A percentile compares a stretch with the other conserved stretches of the same genome.
Conservation (phyloP, 2,329 filamentous ascomycete species). For the Aureobasidium musti region DNA sequence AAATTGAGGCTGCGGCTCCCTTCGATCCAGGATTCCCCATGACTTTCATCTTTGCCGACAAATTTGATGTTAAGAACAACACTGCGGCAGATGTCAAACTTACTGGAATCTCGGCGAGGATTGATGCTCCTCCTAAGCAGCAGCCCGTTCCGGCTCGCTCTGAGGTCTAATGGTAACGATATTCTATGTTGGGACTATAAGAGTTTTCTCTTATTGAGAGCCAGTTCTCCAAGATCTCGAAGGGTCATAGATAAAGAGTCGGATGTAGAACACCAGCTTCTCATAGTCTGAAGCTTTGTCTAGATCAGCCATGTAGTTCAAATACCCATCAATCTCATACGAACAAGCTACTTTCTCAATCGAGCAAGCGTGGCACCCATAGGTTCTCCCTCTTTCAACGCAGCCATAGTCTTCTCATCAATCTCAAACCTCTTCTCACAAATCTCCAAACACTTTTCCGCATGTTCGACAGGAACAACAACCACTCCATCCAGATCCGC, state of each 20-base stretch:
- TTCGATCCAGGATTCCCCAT: constrained; percentile 70
- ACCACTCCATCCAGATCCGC: constrained; percentile 43
- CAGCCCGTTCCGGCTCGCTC: constrained; percentile 23
- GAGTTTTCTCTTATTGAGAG: too few species aligned
- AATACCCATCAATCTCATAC: too few species aligned
- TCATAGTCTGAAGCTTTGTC: too few species aligned
- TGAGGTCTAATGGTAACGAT: neutral
- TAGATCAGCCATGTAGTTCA: too few species aligned
- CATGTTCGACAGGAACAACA: constrained; percentile 34
- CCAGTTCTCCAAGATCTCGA: too few species aligned
- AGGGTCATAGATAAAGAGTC: too few species aligned
- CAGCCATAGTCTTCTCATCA: constrained; percentile 42
- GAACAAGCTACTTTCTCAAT: constrained; percentile 39
- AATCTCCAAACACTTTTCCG: constrained; percentile 40
- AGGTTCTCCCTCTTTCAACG: constrained; percentile 39
- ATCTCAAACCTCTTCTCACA: constrained; percentile 42
- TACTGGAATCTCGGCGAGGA: constrained; percentile 14
- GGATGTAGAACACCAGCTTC: too few species aligned
- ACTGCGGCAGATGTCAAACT: constrained; percentile 29
- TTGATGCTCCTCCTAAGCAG: constrained; percentile 29
- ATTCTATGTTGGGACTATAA: too few species aligned
- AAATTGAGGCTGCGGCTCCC: constrained; percentile 62
- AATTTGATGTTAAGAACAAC: constrained; percentile 23
- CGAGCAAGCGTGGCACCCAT: constrained; percentile 44
- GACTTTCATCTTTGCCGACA: constrained; percentile 52